These are phyloP conservation scores for Westerdykella sp. DNA, from an alignment of 2,329 filamentous ascomycete genomes.

Conservation along the genomic window DNA sequence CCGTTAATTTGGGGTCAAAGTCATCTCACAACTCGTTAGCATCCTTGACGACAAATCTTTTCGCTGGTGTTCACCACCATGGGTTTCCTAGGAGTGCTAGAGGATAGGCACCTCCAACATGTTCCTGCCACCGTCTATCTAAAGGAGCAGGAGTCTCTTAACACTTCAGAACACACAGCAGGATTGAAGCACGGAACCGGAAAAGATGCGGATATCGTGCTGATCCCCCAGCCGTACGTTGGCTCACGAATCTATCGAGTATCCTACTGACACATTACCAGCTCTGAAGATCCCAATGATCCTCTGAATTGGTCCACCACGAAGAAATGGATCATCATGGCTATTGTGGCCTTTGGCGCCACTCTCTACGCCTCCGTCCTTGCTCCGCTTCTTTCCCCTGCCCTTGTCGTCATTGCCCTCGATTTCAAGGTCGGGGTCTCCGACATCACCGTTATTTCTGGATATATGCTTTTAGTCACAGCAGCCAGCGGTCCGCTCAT, in stretches of 20 bases:
- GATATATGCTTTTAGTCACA: constrained; percentile 35
- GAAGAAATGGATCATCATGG: constrained; percentile 30
- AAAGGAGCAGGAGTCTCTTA: constrained; percentile 17
- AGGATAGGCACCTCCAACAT: constrained; percentile 29
- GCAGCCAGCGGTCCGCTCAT: constrained; percentile 31
- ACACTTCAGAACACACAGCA: constrained; percentile 10
- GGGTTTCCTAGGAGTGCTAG: constrained; percentile 31
- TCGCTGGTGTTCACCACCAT: constrained; percentile 10
- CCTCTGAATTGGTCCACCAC: constrained; percentile 30
- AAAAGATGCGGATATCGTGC: constrained; percentile 27
- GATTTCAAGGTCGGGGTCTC: constrained; percentile 21
- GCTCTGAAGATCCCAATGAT: constrained; percentile 31
- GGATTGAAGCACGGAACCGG: constrained; percentile 29
- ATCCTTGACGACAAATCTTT: background rate
- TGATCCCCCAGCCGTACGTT: constrained; percentile 31
- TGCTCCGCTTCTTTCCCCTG: constrained; percentile 32
- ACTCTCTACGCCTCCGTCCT: constrained; percentile 30
- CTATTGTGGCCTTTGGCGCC: constrained; percentile 29
- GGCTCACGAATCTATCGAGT: background rate
- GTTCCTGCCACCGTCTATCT: constrained; percentile 32
- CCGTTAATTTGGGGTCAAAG: background rate
- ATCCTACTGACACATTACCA: constrained; percentile 1
- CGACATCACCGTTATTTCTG: constrained; percentile 34
- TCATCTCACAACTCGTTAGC: background rate
- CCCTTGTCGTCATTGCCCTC: constrained; percentile 27